phyloP scores from a whole-genome alignment of 2,329 filamentous ascomycete genomes.

The Cercospora sp. region DNA sequence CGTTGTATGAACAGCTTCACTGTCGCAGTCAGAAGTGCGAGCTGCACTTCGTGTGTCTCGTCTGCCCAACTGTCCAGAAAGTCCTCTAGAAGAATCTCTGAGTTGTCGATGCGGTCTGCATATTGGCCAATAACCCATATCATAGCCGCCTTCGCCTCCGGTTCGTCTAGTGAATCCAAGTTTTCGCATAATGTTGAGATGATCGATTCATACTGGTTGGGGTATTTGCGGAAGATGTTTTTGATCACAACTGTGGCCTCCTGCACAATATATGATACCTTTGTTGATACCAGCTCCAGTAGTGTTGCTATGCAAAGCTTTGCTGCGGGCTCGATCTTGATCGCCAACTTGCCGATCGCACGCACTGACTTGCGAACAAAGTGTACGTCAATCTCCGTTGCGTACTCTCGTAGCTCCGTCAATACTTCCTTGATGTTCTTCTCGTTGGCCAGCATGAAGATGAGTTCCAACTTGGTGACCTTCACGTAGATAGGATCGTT shows the following conservation, averaged over 20 bases:
- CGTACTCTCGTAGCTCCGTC: constrained; percentile 90
- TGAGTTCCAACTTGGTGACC: constrained; percentile 95
- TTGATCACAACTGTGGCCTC: constrained; percentile 98
- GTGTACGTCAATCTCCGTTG: constrained; percentile 97
- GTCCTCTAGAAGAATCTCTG: constrained; percentile 88
- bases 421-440: constrained; percentile 94
- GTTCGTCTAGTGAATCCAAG: constrained; percentile 92
- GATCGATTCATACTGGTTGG: constrained; percentile 97
- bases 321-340: constrained; percentile 96
- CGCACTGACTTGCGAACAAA: constrained; percentile 97
- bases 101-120: constrained; percentile 95
- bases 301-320: constrained; percentile 88
- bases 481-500: constrained; percentile 99
- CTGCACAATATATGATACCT: constrained; percentile 97
- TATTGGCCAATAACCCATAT: constrained; percentile 99
- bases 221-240: constrained; percentile 99
- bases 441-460: constrained; percentile 97
- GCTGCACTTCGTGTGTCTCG: constrained; percentile 91
- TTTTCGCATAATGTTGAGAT: constrained; percentile 95
- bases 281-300: constrained; percentile 92
- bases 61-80: constrained; percentile 93
- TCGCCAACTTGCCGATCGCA: constrained; percentile 95
- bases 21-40: constrained; percentile 90
- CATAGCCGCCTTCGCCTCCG: constrained; percentile 96
- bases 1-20: constrained; percentile 98